These are phyloP conservation scores for Fusarium sp. DNA, from an alignment of 2,329 filamentous ascomycete species.

Conservation along the genomic window DNA sequence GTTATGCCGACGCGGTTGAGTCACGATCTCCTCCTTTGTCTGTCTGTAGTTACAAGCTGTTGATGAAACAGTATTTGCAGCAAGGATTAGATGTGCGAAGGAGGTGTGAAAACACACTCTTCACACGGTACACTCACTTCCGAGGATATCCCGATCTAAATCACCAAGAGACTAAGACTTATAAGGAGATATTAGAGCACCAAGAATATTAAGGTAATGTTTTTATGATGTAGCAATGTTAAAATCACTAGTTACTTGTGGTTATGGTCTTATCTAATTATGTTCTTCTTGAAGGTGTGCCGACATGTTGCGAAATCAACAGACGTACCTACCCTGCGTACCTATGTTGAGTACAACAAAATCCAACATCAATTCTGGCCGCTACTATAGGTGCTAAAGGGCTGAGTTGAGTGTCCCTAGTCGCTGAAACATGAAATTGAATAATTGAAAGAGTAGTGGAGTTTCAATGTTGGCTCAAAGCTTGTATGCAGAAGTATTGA, in stretches of 20 bases:
- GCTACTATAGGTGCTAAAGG: background rate
- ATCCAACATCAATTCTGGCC: background rate
- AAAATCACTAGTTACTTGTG: too few species aligned
- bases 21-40: background rate
- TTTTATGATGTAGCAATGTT: too few species aligned
- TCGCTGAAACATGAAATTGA: background rate
- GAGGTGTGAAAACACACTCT: conserved; percentile 13
- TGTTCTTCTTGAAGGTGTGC: background rate
- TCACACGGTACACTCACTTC: conserved; percentile 3
- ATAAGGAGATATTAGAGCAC: too few species aligned
- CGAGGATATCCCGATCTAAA: conserved; percentile 40
- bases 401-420: background rate
- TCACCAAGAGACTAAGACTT: background rate
- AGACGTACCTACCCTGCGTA: too few species aligned
- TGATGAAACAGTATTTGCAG: conserved; percentile 34
- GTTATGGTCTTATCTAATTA: background rate
- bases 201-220: background rate
- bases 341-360: too few species aligned
- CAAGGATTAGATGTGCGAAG: conserved; percentile 33
- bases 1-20: background rate
- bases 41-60: conserved; percentile 1
- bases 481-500: background rate
- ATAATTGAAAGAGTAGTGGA: background rate
- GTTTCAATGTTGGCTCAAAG: background rate
- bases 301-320: background rate